Base-by-base conservation (phyloP, 331 rosid species). In the Phaseolus coccineus region DNA sequence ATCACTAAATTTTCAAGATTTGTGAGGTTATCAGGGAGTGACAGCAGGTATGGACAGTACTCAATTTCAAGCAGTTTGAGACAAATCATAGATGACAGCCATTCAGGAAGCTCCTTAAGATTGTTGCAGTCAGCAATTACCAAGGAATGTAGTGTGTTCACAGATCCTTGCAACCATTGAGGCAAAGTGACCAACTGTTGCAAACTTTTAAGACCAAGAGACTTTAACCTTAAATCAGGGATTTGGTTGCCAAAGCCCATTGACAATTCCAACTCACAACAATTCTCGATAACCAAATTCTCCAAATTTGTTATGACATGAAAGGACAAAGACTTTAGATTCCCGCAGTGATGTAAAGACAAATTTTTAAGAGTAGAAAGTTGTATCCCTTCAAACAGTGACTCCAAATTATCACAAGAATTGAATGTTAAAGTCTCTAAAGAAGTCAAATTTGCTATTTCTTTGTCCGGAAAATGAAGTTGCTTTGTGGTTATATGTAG, bases 381-480 rank as follows among this genome's bases (percentile, higher is more conserved):
- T 16, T 70, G 46, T 27, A 51, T 67, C 39, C 5, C 58, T 67
- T 53, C 9, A 0, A 51, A 77, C n/a, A 82, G 24, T 13, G 58
- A 19, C 58, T 69, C 31, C 56, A 87, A 24, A 16, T 61, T 24
- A 2, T 39, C n/a, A 24, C 87, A 84, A 4, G 0, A 1, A 79
- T 0, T 2, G 0, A 0, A 4, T 57, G 7, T 11, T 2, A 87
- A 30, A 28, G 8, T 0, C 76, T 53, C 61, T 22, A 53, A 28
- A 82, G 80, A 47, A 79, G 82, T 79, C 47, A 84, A 72, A 46
- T 48, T 58, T 71, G 46, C 42, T 14, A 77, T 68, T 48, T 58
- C 74, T 9, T 51, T 71, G 3, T 52, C 48, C 0, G 52, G 69
- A 75, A 77, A 61, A 5, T 6, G 8, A 0, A n/a, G 47, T 8